phyloP scores from a whole-genome alignment of 1,284 basidiomycete genomes.

The Sanghuangporus weigelae region DNA sequence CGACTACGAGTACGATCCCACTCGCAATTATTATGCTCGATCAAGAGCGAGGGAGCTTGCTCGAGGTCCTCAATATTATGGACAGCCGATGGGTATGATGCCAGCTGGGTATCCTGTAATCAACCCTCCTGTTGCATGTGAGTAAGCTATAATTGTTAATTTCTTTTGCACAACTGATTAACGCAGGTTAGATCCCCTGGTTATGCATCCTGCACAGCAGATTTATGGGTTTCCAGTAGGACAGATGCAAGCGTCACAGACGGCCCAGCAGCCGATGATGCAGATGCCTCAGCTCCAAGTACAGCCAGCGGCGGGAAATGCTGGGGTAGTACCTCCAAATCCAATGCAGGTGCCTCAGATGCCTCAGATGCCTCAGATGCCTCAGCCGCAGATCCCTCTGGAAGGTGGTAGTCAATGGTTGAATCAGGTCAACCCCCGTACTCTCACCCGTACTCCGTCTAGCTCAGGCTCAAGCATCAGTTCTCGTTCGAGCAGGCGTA shows the following conservation, averaged over 20 bases:
- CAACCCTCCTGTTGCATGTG: conserved; percentile 12
- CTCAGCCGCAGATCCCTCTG: neutral
- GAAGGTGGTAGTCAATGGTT: neutral
- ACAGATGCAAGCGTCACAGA: neutral
- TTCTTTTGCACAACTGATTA: neutral
- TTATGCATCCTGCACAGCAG: conserved; percentile 15
- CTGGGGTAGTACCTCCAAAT: neutral
- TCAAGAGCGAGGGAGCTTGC: neutral
- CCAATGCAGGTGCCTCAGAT: neutral
- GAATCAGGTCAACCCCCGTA: neutral
- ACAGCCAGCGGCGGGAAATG: neutral
- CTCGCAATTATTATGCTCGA: neutral
- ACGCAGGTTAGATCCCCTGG: conserved; percentile 11
- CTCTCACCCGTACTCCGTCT: neutral
- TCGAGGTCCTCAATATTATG: neutral
- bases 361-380: neutral
- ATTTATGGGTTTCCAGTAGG: conserved; percentile 5
- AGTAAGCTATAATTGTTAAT: neutral
- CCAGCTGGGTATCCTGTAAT: conserved; percentile 7
- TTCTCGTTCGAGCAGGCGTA: neutral
- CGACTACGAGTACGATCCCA: conserved; percentile 9
- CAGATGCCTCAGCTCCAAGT: conserved; percentile 3
- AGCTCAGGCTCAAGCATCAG: neutral
- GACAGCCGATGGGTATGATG: conserved; percentile 1
- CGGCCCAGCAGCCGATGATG: neutral